A percentile compares a stretch with the other conserved stretches of the same genome.
Conservation (phyloP, 2,329 filamentous ascomycete species). For the Aspergillus puulaauensis region DNA sequence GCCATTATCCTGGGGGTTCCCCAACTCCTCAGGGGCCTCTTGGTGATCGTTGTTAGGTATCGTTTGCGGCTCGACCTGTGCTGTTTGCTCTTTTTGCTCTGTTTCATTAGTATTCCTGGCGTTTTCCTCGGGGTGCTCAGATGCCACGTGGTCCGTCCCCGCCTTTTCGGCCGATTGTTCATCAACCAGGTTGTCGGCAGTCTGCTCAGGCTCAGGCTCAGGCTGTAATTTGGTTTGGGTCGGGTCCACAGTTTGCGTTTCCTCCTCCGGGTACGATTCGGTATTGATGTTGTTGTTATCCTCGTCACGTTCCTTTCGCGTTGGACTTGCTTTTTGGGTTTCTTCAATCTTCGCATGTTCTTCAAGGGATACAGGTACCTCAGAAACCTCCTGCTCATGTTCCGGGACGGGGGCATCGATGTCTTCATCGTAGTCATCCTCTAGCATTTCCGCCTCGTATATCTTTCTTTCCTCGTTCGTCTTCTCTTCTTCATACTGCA, state of each 20-base stretch:
- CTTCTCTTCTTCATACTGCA: conserved; percentile 29
- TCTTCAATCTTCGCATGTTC: conserved; percentile 9
- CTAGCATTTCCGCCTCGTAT: conserved; percentile 42
- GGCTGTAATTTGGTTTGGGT: not conserved
- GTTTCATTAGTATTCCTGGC: conserved; percentile 23
- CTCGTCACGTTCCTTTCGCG: not conserved
- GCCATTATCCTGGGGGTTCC: conserved; percentile 16
- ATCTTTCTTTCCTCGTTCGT: conserved; percentile 32
- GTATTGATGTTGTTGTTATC: not conserved
- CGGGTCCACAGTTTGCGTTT: conserved; percentile 3
- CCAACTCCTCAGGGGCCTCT: not conserved
- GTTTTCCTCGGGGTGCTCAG: conserved; percentile 7
- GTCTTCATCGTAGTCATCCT: conserved; percentile 39
- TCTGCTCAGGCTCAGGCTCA: conserved; percentile 1
- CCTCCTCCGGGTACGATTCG: conserved; percentile 5
- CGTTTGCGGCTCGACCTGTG: conserved; percentile 11
- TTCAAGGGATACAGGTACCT: not conserved
- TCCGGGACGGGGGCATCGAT: conserved; percentile 30
- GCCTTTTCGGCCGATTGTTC: conserved; percentile 7
- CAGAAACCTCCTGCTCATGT: conserved; percentile 14
- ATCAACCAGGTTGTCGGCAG: conserved; percentile 7
- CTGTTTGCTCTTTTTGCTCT: conserved; percentile 17
- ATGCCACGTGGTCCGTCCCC: conserved; percentile 5
- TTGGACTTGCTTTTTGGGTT: not conserved
- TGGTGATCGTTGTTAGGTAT: conserved; percentile 5